Base-by-base conservation (phyloP, 805 yeast species). In the Wickerhamiella azyma region DNA sequence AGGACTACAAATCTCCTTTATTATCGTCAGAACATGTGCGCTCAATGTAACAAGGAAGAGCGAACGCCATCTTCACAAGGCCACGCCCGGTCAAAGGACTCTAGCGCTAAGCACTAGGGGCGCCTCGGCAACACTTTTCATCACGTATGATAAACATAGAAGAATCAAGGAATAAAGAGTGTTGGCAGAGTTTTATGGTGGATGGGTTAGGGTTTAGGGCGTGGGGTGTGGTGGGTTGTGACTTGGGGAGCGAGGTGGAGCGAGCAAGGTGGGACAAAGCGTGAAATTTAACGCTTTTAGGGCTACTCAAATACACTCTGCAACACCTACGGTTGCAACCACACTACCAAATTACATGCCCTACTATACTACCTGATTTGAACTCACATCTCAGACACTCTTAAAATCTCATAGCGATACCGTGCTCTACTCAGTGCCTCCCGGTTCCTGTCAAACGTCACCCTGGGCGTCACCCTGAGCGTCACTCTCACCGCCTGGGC, bases 1-100 rank as follows among this genome's bases (percentile, higher is more conserved):
- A 5, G 11, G n/a, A 21, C 4, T 5, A 21, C 4, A 21, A 21
- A 21, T 4, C 4, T 21, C 24, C 24, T 21, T 7, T 5, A 21
- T 21, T 30, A 30, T 30, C 33, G 33, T 30, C 33, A 37, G 29
- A 44, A 30, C 29, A 28, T 16, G 37, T 14, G 38, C 47, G 43
- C 39, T 37, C 56, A 46, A 45, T 48, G 58, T 56, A 56, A 56
- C 59, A 56, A 56, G 59, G 58, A 48, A 44, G 50, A 39, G 51
- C 55, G 53, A 41, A 47, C 55, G 50, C 41, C 48, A 36, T 40
- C 51, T 46, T 50, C 59, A 56, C 35, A 10, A 51, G 43, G 54
- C 59, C 59, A 40, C 59, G 57, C 56, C 59, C 59, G 58, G 59
- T 56, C 59, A 56, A 52, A 49, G 59, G 59, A 49, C 57, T 51